Percentiles rank a stretch among this genome's conserved stretches.
These are phyloP conservation scores for Flaveria bidentis DNA, from an alignment of 129 eudicot species.

Conservation along the genomic window DNA sequence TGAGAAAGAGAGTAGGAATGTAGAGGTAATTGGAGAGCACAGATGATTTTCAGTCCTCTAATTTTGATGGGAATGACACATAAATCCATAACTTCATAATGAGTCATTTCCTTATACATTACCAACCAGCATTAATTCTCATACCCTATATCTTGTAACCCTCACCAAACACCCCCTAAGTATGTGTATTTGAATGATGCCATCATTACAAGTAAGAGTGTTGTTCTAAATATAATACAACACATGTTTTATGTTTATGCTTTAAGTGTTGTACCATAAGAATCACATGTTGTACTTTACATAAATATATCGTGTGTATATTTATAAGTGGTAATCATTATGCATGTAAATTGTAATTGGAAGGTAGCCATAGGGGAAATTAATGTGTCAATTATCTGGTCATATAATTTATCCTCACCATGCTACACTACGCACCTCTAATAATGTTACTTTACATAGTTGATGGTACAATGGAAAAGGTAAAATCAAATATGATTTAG, in stretches of 20 bases:
- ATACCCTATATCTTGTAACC: background rate
- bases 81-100: background rate
- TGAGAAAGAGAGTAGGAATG: background rate
- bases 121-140: background rate
- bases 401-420: background rate
- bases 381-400: background rate
- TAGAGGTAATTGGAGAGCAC: background rate
- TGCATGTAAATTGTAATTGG: conserved; percentile 3
- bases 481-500: conserved; percentile 14
- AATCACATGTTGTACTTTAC: no score
- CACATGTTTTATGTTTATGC: no score
- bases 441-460: background rate
- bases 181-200: background rate
- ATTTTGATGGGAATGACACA: background rate
- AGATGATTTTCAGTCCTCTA: background rate
- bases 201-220: background rate
- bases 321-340: background rate
- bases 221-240: background rate
- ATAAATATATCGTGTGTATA: background rate
- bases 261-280: no score
- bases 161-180: background rate
- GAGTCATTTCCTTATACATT: background rate
- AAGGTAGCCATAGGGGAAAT: background rate
- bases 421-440: background rate
- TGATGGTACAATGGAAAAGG: background rate